A percentile compares a stretch with the other conserved stretches of the same genome.
Evolutionary conservation across 495 filamentous ascomycete genomes (phyloP).

Genomic region (Friedmanniomyces simplex): DNA sequence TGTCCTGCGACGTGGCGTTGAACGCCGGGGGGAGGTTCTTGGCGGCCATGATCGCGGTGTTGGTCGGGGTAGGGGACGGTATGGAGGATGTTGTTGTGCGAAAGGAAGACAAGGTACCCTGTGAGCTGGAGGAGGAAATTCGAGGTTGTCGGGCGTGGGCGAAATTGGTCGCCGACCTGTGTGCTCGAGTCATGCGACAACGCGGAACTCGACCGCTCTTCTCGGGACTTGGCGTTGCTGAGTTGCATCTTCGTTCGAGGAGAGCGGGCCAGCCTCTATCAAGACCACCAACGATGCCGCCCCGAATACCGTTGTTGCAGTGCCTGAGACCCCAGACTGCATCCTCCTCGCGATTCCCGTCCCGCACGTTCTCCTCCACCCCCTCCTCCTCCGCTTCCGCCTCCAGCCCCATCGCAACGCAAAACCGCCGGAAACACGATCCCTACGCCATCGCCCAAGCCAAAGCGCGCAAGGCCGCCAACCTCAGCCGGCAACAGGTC

Average conservation of each 20-base stretch:
- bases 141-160: slow-evolving; percentile 6
- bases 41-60: slow-evolving; percentile 78
- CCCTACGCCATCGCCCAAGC: slow-evolving; percentile 61
- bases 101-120: slow-evolving; percentile 1
- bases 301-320: slow-evolving; percentile 55
- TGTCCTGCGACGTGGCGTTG: slow-evolving; percentile 78
- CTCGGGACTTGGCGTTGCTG: no score
- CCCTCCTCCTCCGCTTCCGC: slow-evolving; percentile 37
- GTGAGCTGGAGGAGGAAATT: not conserved
- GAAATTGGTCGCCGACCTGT: slow-evolving; percentile 14
- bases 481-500: slow-evolving; percentile 58
- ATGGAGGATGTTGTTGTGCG: not conserved
- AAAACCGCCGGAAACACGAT: slow-evolving; percentile 45
- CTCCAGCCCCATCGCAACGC: slow-evolving; percentile 29
- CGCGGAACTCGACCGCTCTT: no score
- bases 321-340: slow-evolving; percentile 42
- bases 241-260: no score
- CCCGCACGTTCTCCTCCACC: slow-evolving; percentile 36
- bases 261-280: no score
- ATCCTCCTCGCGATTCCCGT: slow-evolving; percentile 2
- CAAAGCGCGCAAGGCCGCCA: slow-evolving; percentile 67
- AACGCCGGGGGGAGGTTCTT: slow-evolving; percentile 81
- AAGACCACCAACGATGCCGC: slow-evolving; percentile 50
- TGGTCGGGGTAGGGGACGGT: slow-evolving; percentile 26
- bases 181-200: not conserved